phyloP scores from a whole-genome alignment of 2,329 filamentous ascomycete genomes.

The Fusarium poae region DNA sequence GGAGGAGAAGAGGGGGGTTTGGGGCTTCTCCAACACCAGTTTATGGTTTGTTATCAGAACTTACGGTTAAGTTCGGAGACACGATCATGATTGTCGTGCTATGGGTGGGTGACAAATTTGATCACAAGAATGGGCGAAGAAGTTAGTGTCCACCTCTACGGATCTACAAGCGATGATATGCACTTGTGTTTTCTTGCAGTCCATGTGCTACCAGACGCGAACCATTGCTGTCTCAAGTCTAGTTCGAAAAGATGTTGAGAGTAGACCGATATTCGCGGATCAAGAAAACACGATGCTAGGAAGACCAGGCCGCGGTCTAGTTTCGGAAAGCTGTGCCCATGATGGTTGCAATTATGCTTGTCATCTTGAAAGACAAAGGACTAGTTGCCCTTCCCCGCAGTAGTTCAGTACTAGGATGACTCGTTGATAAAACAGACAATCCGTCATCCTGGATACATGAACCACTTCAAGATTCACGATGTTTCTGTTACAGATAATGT shows the following conservation, averaged over 20 bases:
- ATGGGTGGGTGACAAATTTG: conserved; percentile 10
- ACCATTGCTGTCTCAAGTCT: conserved; percentile 15
- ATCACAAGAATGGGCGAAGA: conserved; percentile 19
- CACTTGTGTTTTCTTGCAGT: conserved; percentile 47
- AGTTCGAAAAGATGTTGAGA: conserved; percentile 11
- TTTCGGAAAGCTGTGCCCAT: conserved; percentile 10
- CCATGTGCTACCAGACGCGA: conserved; percentile 16
- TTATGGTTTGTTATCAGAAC: conserved; percentile 26
- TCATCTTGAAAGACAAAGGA: conserved; percentile 33
- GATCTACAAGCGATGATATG: conserved; percentile 45
- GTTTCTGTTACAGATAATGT: conserved; percentile 2
- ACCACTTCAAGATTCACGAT: conserved; percentile 8
- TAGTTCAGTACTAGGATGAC: conserved; percentile 24
- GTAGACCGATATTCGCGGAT: conserved; percentile 19
- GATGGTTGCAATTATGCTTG: conserved; percentile 41
- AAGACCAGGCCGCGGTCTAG: conserved; percentile 13
- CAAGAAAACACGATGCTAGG: conserved; percentile 17
- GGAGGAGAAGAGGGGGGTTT: conserved; percentile 45
- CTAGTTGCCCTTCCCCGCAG: conserved; percentile 21
- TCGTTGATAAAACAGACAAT: conserved; percentile 6
- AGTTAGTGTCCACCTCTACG: conserved; percentile 25
- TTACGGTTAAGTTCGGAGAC: conserved; percentile 21
- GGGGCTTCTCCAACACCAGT: conserved; percentile 28
- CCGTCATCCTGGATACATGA: neutral
- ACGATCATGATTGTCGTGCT: conserved; percentile 19